Evolutionary conservation across 768 basidiomycete species (phyloP).

Genomic region (Hydnum rufescens): DNA sequence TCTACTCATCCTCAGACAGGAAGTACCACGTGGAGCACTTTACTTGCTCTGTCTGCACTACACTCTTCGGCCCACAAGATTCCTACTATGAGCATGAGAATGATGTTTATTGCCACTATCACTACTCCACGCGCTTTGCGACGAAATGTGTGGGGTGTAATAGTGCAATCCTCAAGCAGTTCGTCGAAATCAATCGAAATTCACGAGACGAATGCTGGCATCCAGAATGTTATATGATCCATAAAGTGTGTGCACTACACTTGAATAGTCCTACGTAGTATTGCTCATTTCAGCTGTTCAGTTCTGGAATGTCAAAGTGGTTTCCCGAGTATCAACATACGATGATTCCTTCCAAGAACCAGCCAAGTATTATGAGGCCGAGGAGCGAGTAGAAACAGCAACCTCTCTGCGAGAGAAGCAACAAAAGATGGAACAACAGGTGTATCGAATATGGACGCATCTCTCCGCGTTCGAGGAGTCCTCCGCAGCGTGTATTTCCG

Average conservation of each 20-base stretch:
- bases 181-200: slow-evolving; percentile 98
- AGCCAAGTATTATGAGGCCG: slow-evolving; percentile 38
- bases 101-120: slow-evolving; percentile 97
- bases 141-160: slow-evolving; percentile 97
- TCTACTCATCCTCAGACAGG: slow-evolving; percentile 38
- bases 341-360: slow-evolving; percentile 18
- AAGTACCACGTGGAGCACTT: slow-evolving; percentile 99
- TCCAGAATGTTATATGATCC: slow-evolving; percentile 99
- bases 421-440: slow-evolving; percentile 85
- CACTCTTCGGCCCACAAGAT: slow-evolving; percentile 91
- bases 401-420: slow-evolving; percentile 74
- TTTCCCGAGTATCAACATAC: slow-evolving; percentile 15
- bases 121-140: slow-evolving; percentile 96
- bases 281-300: slow-evolving; percentile 16
- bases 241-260: slow-evolving; percentile 45
- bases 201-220: slow-evolving; percentile 99
- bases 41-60: slow-evolving; percentile 91
- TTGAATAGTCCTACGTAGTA: background rate
- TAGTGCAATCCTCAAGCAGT: slow-evolving; percentile 95
- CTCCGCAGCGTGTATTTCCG: slow-evolving; percentile 96
- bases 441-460: slow-evolving; percentile 98
- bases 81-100: slow-evolving; percentile 98
- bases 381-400: slow-evolving; percentile 66
- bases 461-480: slow-evolving; percentile 97
- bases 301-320: slow-evolving; percentile 96